Conservation (phyloP, 257 asterid species). For the Osmanthus fragrans region DNA sequence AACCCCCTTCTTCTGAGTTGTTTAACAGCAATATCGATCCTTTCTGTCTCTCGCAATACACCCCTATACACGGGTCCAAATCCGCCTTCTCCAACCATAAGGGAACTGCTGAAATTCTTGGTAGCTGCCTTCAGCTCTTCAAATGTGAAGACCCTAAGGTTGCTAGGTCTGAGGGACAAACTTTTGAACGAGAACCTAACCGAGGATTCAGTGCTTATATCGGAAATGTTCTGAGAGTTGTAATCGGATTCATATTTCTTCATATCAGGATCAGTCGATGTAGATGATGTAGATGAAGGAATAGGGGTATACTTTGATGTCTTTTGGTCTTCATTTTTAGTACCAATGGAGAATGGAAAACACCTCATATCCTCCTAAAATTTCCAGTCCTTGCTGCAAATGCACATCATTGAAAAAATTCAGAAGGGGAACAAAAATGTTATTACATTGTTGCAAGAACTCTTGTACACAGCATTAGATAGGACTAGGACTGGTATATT, state of each 20-base stretch:
- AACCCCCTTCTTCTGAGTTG: slow-evolving; percentile 91
- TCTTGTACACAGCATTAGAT: not conserved
- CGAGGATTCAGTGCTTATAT: slow-evolving; percentile 65
- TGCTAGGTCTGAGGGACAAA: slow-evolving; percentile 52
- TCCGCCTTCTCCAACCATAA: slow-evolving; percentile 90
- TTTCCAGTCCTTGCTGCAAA: slow-evolving; percentile 14
- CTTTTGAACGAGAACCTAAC: slow-evolving; percentile 53
- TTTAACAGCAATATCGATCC: slow-evolving; percentile 76
- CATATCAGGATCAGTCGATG: slow-evolving; percentile 49
- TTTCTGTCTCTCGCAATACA: slow-evolving; percentile 40
- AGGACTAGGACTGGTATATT: not conserved
- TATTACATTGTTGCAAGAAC: no score
- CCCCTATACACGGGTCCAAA: slow-evolving; percentile 84
- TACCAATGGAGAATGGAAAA: slow-evolving; percentile 43
- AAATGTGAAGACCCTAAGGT: slow-evolving; percentile 56
- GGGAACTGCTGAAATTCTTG: slow-evolving; percentile 69
- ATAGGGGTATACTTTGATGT: slow-evolving; percentile 46
- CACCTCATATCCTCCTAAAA: slow-evolving; percentile 56
- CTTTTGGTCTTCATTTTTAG: slow-evolving; percentile 45
- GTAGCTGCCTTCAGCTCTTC: slow-evolving; percentile 75
- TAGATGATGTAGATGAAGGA: slow-evolving; percentile 44
- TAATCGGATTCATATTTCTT: slow-evolving; percentile 54
- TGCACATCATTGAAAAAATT: not conserved
- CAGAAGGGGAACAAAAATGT: not conserved
- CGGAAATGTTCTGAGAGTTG: slow-evolving; percentile 59